These are phyloP conservation scores for Mediolabrus comicus DNA, from an alignment of 108 stramenopile species.

Conservation along the genomic window DNA sequence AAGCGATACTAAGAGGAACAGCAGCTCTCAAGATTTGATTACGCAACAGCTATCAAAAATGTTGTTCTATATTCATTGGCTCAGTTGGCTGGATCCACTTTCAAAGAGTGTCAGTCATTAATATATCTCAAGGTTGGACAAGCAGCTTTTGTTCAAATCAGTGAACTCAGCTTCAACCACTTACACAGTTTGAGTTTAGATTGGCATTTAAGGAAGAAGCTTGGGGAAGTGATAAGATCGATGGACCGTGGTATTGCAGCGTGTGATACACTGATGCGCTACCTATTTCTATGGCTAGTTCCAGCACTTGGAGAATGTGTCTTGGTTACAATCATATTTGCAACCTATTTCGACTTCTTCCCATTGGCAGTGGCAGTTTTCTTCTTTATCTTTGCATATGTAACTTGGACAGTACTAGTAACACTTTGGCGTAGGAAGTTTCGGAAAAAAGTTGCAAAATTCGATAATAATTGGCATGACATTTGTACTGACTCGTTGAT, in stretches of 20 bases:
- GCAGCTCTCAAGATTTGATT: slow-evolving; percentile 67
- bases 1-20: slow-evolving; percentile 3
- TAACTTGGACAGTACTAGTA: slow-evolving; percentile 86
- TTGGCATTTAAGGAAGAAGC: slow-evolving; percentile 95
- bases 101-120: slow-evolving; percentile 90
- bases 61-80: slow-evolving; percentile 62
- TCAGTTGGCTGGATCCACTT: slow-evolving; percentile 61
- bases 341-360: slow-evolving; percentile 83
- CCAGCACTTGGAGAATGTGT: slow-evolving; percentile 91
- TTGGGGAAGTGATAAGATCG: slow-evolving; percentile 90
- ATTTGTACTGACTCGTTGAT: slow-evolving; percentile 87
- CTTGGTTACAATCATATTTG: slow-evolving; percentile 89
- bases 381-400: slow-evolving; percentile 88
- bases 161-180: slow-evolving; percentile 87
- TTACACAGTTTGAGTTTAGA: slow-evolving; percentile 88
- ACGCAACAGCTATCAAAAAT: slow-evolving; percentile 53
- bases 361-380: slow-evolving; percentile 84
- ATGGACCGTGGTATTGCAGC: slow-evolving; percentile 94
- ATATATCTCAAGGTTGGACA: slow-evolving; percentile 96
- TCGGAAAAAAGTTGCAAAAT: slow-evolving; percentile 86
- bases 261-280: slow-evolving; percentile 89
- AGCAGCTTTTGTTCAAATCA: slow-evolving; percentile 94
- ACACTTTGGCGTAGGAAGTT: slow-evolving; percentile 97
- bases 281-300: slow-evolving; percentile 91
- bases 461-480: slow-evolving; percentile 95